Evolutionary conservation across 1,139 yeast species (phyloP).

Genomic region (Taiozyma sp.): DNA sequence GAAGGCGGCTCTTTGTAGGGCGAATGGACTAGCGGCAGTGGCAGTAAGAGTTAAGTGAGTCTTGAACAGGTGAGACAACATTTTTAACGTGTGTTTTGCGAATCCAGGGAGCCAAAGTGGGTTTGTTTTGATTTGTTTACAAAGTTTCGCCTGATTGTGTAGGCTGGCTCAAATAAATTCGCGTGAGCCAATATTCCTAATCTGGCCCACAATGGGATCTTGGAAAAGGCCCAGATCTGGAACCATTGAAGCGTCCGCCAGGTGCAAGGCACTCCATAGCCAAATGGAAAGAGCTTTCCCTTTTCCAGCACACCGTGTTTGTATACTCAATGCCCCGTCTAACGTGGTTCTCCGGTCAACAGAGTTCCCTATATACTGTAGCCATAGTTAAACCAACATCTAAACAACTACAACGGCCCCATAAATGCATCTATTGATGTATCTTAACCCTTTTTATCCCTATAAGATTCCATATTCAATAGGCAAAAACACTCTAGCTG

Average conservation of each 20-base stretch:
- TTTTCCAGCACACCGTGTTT: too few species aligned
- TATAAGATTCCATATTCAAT: neutral
- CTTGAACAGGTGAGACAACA: neutral
- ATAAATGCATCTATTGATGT: too few species aligned
- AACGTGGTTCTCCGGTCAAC: neutral
- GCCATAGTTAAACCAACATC: neutral
- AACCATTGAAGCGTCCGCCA: too few species aligned
- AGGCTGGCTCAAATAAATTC: neutral
- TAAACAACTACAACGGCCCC: too few species aligned
- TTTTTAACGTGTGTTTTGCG: neutral
- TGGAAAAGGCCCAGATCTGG: neutral
- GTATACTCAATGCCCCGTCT: neutral
- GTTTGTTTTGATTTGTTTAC: neutral
- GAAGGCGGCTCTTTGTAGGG: slow-evolving; percentile 7
- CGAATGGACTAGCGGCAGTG: slow-evolving; percentile 1
- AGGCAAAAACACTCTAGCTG: neutral
- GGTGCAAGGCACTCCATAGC: too few species aligned
- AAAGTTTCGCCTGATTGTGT: neutral
- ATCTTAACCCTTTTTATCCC: too few species aligned
- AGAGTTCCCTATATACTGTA: neutral
- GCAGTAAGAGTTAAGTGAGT: neutral
- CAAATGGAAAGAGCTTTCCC: too few species aligned
- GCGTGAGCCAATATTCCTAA: neutral
- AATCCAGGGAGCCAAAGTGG: neutral
- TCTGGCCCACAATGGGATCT: neutral